A percentile compares a stretch with the other conserved stretches of the same genome.
Evolutionary conservation across 345 rosid genomes (phyloP).

Genomic region (Syzygium aromaticum): DNA sequence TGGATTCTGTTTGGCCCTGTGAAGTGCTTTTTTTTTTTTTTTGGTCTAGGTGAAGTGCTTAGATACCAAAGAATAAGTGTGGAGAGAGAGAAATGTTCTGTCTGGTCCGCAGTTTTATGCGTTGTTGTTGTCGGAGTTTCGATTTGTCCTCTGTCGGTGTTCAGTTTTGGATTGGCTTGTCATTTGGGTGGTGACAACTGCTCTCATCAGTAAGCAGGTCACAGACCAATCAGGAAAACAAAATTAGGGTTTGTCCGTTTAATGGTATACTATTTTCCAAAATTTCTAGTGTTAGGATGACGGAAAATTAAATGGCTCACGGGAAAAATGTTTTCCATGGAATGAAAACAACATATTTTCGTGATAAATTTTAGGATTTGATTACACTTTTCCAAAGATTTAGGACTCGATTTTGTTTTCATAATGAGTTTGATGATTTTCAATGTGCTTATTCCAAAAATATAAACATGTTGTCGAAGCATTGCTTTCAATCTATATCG

Average conservation of each 20-base stretch:
- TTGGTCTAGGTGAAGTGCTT: background rate
- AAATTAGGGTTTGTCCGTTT: too few species aligned
- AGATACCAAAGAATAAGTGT: background rate
- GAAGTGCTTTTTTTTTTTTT: too few species aligned
- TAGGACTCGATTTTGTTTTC: too few species aligned
- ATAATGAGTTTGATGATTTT: too few species aligned
- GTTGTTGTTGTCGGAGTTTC: background rate
- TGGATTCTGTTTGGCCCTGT: background rate
- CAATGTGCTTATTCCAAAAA: background rate
- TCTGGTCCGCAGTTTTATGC: background rate
- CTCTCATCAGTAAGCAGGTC: background rate
- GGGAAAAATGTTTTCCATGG: too few species aligned
- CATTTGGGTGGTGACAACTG: background rate
- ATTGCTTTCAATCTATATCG: background rate
- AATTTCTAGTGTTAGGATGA: too few species aligned
- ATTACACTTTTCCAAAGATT: too few species aligned
- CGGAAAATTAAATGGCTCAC: too few species aligned
- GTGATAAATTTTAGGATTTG: too few species aligned
- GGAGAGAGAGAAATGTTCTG: background rate
- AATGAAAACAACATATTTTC: too few species aligned
- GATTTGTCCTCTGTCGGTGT: background rate
- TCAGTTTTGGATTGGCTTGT: background rate
- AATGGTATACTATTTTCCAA: too few species aligned
- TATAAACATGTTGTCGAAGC: background rate
- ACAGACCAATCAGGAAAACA: background rate